phyloP scores from a whole-genome alignment of 441 rosid species.

The Jatropha multifida region DNA sequence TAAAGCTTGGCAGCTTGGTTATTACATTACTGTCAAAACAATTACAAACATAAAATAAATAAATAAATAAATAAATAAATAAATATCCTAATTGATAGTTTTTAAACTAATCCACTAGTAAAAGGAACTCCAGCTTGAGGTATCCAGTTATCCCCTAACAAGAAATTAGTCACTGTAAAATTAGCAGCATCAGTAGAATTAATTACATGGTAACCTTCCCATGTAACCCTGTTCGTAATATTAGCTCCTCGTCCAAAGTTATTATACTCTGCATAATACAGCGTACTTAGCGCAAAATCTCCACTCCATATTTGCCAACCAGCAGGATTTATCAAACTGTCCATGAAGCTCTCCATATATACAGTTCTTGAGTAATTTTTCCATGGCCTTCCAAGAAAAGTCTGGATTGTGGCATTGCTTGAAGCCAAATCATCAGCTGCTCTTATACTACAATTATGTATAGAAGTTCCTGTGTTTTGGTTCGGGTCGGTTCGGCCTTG shows the following conservation, averaged over 20 bases:
- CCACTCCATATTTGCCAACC: conserved; percentile 59
- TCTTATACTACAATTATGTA: conserved; percentile 45
- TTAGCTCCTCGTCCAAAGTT: conserved; percentile 54
- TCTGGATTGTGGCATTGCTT: conserved; percentile 31
- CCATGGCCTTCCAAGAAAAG: conserved; percentile 76
- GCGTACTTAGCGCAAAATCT: conserved; percentile 45
- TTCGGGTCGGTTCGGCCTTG: conserved; percentile 73
- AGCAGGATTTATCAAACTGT: conserved; percentile 37
- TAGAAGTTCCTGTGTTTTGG: conserved; percentile 69
- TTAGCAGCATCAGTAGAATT: conserved; percentile 48
- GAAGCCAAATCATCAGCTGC: conserved; percentile 52
- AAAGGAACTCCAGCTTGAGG: conserved; percentile 50
- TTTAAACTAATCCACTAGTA: conserved; percentile 25
- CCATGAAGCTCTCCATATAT: conserved; percentile 52
- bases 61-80: neutral
- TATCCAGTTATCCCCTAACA: conserved; percentile 56
- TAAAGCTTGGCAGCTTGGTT: neutral
- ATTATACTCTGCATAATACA: conserved; percentile 56
- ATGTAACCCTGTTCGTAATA: conserved; percentile 45
- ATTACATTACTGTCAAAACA: neutral
- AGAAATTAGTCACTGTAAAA: conserved; percentile 50
- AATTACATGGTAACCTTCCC: conserved; percentile 55
- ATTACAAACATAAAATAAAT: neutral
- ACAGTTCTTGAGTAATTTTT: conserved; percentile 64
- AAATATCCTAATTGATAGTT: neutral